These are phyloP conservation scores for Trichoderma endophyticum DNA, from an alignment of 2,329 filamentous ascomycete species.

Conservation along the genomic window DNA sequence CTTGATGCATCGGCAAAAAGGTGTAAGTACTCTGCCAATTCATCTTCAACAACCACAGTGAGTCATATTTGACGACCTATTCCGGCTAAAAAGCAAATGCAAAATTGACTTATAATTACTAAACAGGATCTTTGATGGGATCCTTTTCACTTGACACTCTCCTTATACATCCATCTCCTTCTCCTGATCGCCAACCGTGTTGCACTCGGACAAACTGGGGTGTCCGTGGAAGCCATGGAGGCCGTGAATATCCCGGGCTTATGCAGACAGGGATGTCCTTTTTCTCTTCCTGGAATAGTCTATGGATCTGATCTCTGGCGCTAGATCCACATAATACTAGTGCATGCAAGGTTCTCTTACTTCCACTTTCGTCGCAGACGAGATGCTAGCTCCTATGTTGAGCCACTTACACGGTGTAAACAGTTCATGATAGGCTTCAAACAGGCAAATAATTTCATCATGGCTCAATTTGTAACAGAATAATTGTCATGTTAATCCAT, in stretches of 20 bases:
- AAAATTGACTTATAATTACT: background rate
- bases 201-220: background rate
- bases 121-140: background rate
- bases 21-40: background rate
- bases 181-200: background rate
- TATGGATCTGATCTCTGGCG: background rate
- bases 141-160: background rate
- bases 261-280: constrained; percentile 12
- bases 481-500: no score
- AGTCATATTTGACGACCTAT: background rate
- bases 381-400: background rate
- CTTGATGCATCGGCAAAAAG: background rate
- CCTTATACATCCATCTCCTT: background rate
- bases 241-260: background rate
- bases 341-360: constrained; percentile 1
- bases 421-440: background rate
- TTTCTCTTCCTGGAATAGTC: background rate
- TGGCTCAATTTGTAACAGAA: background rate
- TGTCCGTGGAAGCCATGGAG: background rate
- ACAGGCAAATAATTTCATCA: no score
- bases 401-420: background rate
- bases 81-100: background rate
- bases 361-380: background rate
- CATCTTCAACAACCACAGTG: background rate
- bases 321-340: background rate